Conservation (phyloP, 2,329 filamentous ascomycete species). For the Pleomassaria siparia region DNA sequence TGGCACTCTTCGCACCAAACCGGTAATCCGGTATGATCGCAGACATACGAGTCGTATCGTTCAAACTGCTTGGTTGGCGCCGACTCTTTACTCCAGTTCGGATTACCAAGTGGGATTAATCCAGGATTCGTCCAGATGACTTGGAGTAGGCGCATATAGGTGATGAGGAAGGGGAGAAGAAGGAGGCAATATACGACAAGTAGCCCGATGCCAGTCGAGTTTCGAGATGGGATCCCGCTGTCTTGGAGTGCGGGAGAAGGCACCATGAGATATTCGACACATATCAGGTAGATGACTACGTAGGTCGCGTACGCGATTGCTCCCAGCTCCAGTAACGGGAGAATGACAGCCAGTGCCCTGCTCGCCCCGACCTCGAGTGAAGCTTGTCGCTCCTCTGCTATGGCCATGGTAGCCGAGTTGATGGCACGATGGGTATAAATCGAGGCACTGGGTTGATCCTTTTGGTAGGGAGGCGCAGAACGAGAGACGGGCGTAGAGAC, state of each 20-base stretch:
- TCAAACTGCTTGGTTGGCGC: conserved; percentile 60
- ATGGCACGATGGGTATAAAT: too few species aligned
- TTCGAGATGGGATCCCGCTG: conserved; percentile 42
- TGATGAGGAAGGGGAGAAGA: conserved; percentile 63
- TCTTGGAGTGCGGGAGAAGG: conserved; percentile 39
- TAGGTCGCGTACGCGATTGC: conserved; percentile 71
- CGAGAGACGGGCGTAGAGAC: background rate
- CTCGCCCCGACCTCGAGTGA: background rate
- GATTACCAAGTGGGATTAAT: conserved; percentile 64
- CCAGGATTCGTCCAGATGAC: conserved; percentile 72
- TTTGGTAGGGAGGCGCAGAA: background rate
- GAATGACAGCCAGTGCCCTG: conserved; percentile 56
- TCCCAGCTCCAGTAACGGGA: conserved; percentile 69
- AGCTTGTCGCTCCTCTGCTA: background rate
- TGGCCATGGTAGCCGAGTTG: background rate
- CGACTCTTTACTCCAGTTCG: conserved; percentile 29
- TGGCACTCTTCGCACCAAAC: conserved; percentile 82
- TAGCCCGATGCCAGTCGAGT: conserved; percentile 66
- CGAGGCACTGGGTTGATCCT: background rate
- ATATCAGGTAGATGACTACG: conserved; percentile 59
- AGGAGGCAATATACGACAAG: conserved; percentile 73
- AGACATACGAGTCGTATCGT: conserved; percentile 79
- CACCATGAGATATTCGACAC: conserved; percentile 72
- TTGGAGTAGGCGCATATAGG: conserved; percentile 72
- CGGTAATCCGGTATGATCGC: conserved; percentile 76